These are phyloP conservation scores for Smittium mucronatum DNA, from an alignment of 371 early-diverging fungal species.

Conservation along the genomic window DNA sequence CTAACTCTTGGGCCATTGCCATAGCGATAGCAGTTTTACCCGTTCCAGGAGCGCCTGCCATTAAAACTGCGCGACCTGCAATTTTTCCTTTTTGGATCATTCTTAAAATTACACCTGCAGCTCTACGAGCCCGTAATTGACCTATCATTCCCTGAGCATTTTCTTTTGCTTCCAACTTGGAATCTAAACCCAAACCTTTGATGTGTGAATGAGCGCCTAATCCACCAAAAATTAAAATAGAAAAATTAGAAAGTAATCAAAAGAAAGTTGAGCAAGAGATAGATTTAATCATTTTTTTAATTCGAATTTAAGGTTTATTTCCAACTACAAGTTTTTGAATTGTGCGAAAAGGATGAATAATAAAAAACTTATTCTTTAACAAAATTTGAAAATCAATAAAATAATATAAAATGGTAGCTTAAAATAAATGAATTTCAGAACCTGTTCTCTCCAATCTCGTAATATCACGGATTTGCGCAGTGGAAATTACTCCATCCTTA, in stretches of 20 bases:
- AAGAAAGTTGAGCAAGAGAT: background rate
- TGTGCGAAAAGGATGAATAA: conserved; percentile 34
- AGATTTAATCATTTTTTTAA: background rate
- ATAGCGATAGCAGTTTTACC: conserved; percentile 93
- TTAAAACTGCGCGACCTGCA: conserved; percentile 91
- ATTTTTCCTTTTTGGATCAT: conserved; percentile 92
- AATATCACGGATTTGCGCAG: conserved; percentile 11
- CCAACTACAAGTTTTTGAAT: background rate
- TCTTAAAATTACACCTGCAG: conserved; percentile 87
- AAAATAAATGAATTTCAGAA: too few species aligned
- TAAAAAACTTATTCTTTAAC: background rate
- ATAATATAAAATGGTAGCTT: too few species aligned
- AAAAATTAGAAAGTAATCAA: conserved; percentile 1
- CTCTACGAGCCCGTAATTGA: conserved; percentile 86
- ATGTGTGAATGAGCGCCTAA: conserved; percentile 96
- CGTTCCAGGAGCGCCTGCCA: conserved; percentile 98
- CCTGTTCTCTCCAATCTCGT: conserved; percentile 11
- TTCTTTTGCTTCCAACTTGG: conserved; percentile 70
- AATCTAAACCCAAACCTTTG: conserved; percentile 77
- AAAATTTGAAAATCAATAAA: too few species aligned
- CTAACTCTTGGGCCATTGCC: conserved; percentile 59
- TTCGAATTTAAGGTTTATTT: background rate
- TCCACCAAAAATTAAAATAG: background rate
- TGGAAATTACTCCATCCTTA: conserved; percentile 14
- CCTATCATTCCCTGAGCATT: conserved; percentile 96